phyloP scores from a whole-genome alignment of 1,139 yeast genomes.

The Yamadazyma buinensis region DNA sequence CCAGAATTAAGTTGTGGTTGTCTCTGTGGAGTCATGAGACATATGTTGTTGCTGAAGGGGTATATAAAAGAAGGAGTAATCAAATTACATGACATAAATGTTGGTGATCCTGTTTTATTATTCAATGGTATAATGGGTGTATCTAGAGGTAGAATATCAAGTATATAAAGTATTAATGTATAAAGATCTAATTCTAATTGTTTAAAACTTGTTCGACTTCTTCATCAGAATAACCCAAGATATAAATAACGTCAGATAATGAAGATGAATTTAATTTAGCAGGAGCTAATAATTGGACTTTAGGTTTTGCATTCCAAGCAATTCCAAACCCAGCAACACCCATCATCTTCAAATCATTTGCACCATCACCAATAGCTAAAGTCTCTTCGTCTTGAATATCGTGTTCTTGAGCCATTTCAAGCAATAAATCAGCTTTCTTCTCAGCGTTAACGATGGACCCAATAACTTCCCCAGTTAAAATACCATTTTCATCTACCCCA shows the following conservation, averaged over 20 bases:
- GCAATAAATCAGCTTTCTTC: conserved; percentile 71
- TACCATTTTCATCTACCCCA: conserved; percentile 49
- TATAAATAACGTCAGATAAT: conserved; percentile 70
- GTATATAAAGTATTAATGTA: too few relatives aligned
- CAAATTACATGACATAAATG: conserved; percentile 36
- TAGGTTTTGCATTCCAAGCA: conserved; percentile 97
- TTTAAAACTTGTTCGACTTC: conserved; percentile 35
- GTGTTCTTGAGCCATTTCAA: conserved; percentile 63
- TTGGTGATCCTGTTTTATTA: conserved; percentile 65
- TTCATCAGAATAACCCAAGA: conserved; percentile 68
- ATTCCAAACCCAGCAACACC: conserved; percentile 86
- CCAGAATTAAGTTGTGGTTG: conserved; percentile 79
- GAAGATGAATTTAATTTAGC: conserved; percentile 69
- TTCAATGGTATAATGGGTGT: conserved; percentile 87
- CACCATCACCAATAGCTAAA: conserved; percentile 96
- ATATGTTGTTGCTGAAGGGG: conserved; percentile 54
- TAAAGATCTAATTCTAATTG: too few relatives aligned
- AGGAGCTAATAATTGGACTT: conserved; percentile 81
- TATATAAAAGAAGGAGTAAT: conserved; percentile 55
- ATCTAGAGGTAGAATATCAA: conserved; percentile 51
- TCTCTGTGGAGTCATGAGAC: conserved; percentile 79
- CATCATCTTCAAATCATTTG: conserved; percentile 95
- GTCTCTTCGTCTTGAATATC: conserved; percentile 52
- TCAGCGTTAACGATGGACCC: conserved; percentile 88
- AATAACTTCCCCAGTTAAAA: conserved; percentile 48